phyloP scores from a whole-genome alignment of 306 rosid genomes.

The Trifolium fragiferum region DNA sequence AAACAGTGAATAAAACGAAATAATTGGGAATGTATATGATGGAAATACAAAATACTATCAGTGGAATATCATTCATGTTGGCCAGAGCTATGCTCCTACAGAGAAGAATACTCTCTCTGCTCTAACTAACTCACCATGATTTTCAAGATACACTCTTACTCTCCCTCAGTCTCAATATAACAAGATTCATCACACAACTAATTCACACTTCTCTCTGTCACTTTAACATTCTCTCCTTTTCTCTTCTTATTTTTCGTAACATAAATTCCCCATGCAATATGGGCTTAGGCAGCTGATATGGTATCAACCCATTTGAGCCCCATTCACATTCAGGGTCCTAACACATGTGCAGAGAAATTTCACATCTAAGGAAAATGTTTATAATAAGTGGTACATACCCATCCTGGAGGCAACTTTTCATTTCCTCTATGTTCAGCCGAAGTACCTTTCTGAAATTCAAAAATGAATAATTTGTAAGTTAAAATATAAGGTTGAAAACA shows the following conservation, averaged over 20 bases:
- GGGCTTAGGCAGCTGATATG: not conserved
- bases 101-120: not conserved
- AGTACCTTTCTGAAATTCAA: conserved; percentile 62
- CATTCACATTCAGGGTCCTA: not conserved
- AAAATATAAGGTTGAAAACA: conserved; percentile 32
- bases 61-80: not conserved
- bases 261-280: not conserved
- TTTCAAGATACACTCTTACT: not conserved
- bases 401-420: conserved; percentile 67
- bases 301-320: not conserved
- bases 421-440: conserved; percentile 53
- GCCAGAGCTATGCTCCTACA: not conserved
- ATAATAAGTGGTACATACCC: conserved; percentile 66
- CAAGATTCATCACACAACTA: not conserved
- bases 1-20: not conserved
- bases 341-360: conserved; percentile 8
- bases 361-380: not conserved
- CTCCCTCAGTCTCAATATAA: not conserved
- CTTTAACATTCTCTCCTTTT: not conserved
- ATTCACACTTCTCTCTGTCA: not conserved
- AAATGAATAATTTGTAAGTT: conserved; percentile 33
- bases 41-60: not conserved
- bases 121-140: not conserved
- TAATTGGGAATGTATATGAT: not conserved
- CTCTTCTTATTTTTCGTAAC: not conserved